Percentiles rank a stretch among this genome's conserved stretches.
Conservation (phyloP, 1,284 basidiomycete species). For the Omphalotus olearius region DNA sequence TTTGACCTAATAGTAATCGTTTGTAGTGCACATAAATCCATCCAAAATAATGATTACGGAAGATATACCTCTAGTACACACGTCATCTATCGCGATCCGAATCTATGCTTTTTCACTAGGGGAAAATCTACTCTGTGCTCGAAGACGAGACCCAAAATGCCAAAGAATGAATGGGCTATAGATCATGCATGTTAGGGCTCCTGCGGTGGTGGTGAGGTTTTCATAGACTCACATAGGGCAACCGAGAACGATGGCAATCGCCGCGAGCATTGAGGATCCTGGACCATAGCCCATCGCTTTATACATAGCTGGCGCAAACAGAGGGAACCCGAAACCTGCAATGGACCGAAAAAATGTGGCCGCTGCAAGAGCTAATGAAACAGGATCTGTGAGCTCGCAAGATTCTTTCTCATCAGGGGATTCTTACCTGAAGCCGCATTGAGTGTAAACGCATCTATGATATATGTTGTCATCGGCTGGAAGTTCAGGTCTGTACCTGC, state of each 20-base stretch:
- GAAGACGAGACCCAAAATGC: too few species aligned
- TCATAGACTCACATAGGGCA: constrained; percentile 30
- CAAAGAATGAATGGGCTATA: too few species aligned
- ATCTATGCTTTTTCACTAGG: too few species aligned
- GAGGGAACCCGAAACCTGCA: constrained; percentile 38
- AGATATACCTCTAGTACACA: too few species aligned
- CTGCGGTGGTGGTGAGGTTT: too few species aligned
- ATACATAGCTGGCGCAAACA: constrained; percentile 41
- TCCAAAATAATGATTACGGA: too few species aligned
- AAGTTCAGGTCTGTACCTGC: constrained; percentile 1
- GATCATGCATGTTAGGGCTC: too few species aligned
- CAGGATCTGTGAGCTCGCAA: background rate
- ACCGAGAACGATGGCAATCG: constrained; percentile 33
- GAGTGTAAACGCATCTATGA: constrained; percentile 3
- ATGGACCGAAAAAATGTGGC: constrained; percentile 35
- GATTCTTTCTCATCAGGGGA: background rate
- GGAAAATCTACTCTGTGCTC: too few species aligned
- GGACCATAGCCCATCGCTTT: constrained; percentile 36
- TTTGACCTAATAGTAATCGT: too few species aligned
- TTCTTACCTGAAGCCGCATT: background rate
- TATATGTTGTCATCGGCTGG: background rate
- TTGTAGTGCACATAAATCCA: too few species aligned
- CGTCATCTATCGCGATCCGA: too few species aligned
- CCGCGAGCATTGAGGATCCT: constrained; percentile 35
- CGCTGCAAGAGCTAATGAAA: constrained; percentile 32